Percentiles rank a stretch among this genome's conserved stretches.
These are phyloP conservation scores for Corniculantispora saksenae DNA, from an alignment of 2,329 filamentous ascomycete genomes.

Conservation along the genomic window DNA sequence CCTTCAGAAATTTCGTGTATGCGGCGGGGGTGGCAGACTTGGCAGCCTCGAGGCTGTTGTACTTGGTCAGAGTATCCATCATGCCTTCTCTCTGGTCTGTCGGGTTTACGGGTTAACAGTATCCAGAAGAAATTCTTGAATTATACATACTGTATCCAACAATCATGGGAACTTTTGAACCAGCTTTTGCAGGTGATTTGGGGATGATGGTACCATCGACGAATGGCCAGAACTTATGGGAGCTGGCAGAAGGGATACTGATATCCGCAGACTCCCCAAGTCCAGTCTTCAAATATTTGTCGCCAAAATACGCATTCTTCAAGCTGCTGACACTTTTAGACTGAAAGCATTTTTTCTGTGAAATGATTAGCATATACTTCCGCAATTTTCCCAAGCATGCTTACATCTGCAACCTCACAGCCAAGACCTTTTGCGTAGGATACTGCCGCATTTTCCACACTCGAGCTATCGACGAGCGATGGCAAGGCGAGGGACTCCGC, in stretches of 20 bases:
- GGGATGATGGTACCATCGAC: neutral
- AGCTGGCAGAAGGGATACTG: too few species aligned
- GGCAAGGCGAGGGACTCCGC: too few species aligned
- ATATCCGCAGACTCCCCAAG: neutral
- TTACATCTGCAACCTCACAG: too few species aligned
- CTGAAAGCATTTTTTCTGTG: too few species aligned
- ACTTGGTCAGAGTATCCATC: neutral
- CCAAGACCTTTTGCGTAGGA: too few species aligned
- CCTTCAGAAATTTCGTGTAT: too few species aligned
- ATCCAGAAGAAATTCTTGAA: neutral
- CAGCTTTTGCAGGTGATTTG: neutral
- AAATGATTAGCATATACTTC: too few species aligned
- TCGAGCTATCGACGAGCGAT: too few species aligned
- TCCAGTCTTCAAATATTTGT: neutral
- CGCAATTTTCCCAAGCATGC: too few species aligned
- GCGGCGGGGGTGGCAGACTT: neutral
- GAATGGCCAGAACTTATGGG: neutral
- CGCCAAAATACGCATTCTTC: neutral
- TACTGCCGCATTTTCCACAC: too few species aligned
- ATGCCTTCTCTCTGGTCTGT: neutral
- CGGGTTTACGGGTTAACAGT: too few species aligned
- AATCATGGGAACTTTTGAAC: neutral
- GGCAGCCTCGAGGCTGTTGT: neutral
- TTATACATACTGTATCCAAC: neutral
- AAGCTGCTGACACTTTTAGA: neutral